Evolutionary conservation across 441 rosid species (phyloP).

Genomic region (Aquilaria agallochum): DNA sequence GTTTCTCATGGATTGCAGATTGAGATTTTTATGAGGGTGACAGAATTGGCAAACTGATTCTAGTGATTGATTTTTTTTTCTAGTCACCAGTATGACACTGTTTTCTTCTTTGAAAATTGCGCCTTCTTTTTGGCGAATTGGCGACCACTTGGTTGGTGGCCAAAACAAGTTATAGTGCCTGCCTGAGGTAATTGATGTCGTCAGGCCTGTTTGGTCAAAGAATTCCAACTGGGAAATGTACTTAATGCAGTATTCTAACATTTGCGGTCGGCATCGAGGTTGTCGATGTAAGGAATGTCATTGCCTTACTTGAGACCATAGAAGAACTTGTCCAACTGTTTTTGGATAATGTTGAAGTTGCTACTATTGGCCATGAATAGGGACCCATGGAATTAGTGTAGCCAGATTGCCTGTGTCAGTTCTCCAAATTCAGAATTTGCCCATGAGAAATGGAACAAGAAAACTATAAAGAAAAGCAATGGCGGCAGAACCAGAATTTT

Average conservation of each 20-base stretch:
- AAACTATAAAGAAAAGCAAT: conserved; percentile 6
- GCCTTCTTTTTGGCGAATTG: no score
- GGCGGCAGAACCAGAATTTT: background rate
- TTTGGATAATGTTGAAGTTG: conserved; percentile 74
- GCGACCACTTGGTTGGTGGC: no score
- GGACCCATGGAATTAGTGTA: conserved; percentile 64
- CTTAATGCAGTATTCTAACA: conserved; percentile 26
- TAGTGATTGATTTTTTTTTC: no score
- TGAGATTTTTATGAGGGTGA: no score
- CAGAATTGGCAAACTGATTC: no score
- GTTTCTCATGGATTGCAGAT: no score
- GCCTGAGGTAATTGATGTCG: conserved; percentile 73
- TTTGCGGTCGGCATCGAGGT: conserved; percentile 30
- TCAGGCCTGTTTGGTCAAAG: conserved; percentile 80
- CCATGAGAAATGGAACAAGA: background rate
- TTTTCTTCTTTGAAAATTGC: no score
- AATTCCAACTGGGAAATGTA: conserved; percentile 50
- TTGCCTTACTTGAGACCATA: conserved; percentile 87
- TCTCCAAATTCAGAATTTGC: conserved; percentile 17
- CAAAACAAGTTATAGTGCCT: conserved; percentile 7
- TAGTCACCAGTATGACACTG: no score
- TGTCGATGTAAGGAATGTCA: conserved; percentile 66
- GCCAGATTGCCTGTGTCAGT: conserved; percentile 70
- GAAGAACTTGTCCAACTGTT: conserved; percentile 53
- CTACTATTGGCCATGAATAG: conserved; percentile 71